Conservation (phyloP, 2,329 filamentous ascomycete species). For the Mycosphaerella sp. region DNA sequence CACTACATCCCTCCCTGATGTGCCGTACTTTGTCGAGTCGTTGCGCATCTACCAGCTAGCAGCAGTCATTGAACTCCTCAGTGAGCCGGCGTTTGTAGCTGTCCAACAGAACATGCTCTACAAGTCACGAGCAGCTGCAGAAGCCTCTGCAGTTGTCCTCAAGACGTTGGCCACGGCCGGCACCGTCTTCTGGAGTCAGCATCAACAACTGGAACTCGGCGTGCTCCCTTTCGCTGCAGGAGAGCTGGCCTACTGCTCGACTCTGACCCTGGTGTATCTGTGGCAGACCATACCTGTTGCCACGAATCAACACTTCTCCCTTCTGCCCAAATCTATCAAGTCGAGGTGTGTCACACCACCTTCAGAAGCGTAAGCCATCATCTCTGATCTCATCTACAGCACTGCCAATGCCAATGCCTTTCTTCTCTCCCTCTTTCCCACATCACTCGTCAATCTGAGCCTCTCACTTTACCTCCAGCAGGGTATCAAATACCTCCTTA, state of each 20-base stretch:
- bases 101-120: conserved; percentile 77
- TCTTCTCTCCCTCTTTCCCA: conserved; percentile 57
- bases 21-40: conserved; percentile 58
- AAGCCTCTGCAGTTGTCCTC: conserved; percentile 71
- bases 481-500: conserved; percentile 84
- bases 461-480: conserved; percentile 83
- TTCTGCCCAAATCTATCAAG: conserved; percentile 48
- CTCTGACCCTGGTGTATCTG: conserved; percentile 64
- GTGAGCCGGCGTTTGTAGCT: conserved; percentile 84
- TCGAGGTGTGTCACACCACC: conserved; percentile 36
- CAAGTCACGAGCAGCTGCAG: conserved; percentile 70
- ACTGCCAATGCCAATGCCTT: conserved; percentile 37
- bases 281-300: conserved; percentile 55
- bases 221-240: conserved; percentile 85
- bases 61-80: conserved; percentile 66
- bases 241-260: conserved; percentile 67
- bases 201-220: conserved; percentile 52
- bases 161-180: conserved; percentile 71
- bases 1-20: conserved; percentile 44
- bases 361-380: conserved; percentile 20
- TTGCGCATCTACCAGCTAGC: conserved; percentile 51
- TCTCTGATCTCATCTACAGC: conserved; percentile 23
- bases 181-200: conserved; percentile 58
- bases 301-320: conserved; percentile 57
- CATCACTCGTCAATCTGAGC: conserved; percentile 63